Base-by-base conservation (phyloP, 2,329 filamentous ascomycete genomes). In the Trichocomaceae sp. region DNA sequence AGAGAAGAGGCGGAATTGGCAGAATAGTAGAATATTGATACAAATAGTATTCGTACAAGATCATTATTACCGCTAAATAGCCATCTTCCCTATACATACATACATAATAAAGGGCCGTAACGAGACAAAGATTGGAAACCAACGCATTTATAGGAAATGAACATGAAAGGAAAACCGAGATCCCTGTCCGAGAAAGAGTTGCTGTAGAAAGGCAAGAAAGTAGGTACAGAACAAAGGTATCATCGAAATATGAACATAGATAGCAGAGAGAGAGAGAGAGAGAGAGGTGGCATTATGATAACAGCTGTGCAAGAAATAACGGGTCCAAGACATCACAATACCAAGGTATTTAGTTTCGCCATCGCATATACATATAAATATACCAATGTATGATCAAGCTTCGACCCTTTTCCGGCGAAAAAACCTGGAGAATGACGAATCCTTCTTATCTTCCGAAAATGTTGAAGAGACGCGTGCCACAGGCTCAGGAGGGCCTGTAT, bases 401-500 rank as follows among this genome's bases (percentile, higher is more conserved):
- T 57, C 58, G 31, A 64, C 56, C 57, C 63, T 66, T 56, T 66
- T 67, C 29, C 65, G 63, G 45, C 57, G 47, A 48, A 67, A 67
- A 19, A 66, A 54, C 42, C 58, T 63, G 15, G 60, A 54, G 46
- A 57, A 70, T 47, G 50, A 58, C n/a, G 42, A 54, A 46, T 52
- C 58, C 48, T 57, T 59, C 50, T 50, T 55, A 9, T 64, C 52
- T 12, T 57, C 52, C 7, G 46, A 58, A 42, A 52, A 59, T 1
- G 55, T 37, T 17, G 61, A 57, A 23, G 57, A 50, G 3, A 54
- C 42, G 7, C 59, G 60, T 19, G 50, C 56, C 2, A 51, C 35
- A 33, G 64, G 65, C 13, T 77, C 75, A 1, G 85, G 83, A 2
- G 87, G 86, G 33, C 78, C 84, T 13, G 85, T 87, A 62, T 83